Evolutionary conservation across 176 grass and related monocot species (phyloP).

Genomic region (Phragmites australis): DNA sequence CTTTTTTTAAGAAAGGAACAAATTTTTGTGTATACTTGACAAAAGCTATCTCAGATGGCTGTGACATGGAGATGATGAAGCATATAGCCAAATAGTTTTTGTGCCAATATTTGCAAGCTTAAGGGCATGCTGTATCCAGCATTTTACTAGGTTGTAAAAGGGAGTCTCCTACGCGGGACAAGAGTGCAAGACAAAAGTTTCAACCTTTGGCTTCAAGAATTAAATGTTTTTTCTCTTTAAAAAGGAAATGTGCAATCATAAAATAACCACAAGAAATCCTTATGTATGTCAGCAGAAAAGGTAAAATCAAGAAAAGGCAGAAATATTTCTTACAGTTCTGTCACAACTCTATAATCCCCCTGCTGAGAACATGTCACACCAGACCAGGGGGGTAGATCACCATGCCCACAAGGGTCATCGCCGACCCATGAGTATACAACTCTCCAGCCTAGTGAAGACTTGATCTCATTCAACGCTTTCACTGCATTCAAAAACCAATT

Average conservation of each 20-base stretch:
- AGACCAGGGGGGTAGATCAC: constrained; percentile 91
- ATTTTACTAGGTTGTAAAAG: neutral
- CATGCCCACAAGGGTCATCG: constrained; percentile 92
- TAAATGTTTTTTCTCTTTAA: neutral
- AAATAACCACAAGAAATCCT: neutral
- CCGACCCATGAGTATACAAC: constrained; percentile 98
- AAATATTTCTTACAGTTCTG: constrained; percentile 73
- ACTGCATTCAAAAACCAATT: constrained; percentile 56
- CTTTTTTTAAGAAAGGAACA: neutral
- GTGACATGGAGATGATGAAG: neutral
- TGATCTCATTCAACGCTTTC: constrained; percentile 98
- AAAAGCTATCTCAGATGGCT: neutral
- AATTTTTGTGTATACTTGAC: neutral
- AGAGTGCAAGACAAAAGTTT: neutral
- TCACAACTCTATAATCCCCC: constrained; percentile 97
- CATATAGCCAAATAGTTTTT: neutral
- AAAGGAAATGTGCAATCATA: neutral
- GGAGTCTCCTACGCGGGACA: neutral
- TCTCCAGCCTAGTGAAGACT: constrained; percentile 92
- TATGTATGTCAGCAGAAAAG: neutral
- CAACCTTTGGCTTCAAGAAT: neutral
- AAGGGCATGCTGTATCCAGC: neutral
- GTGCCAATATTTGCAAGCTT: neutral
- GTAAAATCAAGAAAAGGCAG: constrained; percentile 22
- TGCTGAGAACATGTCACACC: constrained; percentile 94